Percentiles rank a stretch among this genome's conserved stretches.
phyloP scores from a whole-genome alignment of 345 rosid species.

The Pistacia integerrima region DNA sequence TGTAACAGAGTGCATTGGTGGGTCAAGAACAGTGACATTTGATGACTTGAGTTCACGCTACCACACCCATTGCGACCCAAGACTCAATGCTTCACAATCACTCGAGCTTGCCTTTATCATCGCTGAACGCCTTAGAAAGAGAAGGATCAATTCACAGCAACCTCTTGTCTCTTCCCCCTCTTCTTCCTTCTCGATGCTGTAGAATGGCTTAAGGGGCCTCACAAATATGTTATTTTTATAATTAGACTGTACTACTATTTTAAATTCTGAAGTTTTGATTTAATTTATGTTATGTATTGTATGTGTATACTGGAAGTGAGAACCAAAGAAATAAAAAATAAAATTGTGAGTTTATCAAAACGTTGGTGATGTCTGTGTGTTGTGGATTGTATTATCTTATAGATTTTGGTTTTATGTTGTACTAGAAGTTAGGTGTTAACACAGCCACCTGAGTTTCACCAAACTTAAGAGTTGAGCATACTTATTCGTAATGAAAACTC shows the following conservation, averaged over 20 bases:
- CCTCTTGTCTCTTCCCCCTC: constrained; percentile 24
- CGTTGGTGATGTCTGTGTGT: background rate
- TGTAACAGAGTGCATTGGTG: constrained; percentile 76
- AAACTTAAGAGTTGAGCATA: too few relatives aligned
- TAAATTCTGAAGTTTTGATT: constrained; percentile 12
- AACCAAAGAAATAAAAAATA: constrained; percentile 10
- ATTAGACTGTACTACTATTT: constrained; percentile 12
- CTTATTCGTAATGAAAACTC: too few relatives aligned
- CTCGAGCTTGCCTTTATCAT: constrained; percentile 71
- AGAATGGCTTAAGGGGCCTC: constrained; percentile 15
- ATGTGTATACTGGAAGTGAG: constrained; percentile 25
- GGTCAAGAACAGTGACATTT: constrained; percentile 65
- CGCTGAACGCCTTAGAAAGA: constrained; percentile 71
- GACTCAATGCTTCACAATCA: constrained; percentile 74
- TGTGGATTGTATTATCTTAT: too few relatives aligned
- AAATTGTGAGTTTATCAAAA: background rate
- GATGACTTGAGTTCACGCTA: constrained; percentile 72
- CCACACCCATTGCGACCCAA: constrained; percentile 69
- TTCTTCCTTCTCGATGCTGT: constrained; percentile 20
- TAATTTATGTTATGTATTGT: constrained; percentile 27
- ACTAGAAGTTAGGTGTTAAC: too few relatives aligned
- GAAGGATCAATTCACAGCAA: constrained; percentile 53
- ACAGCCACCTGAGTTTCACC: too few relatives aligned
- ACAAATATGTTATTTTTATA: constrained; percentile 6
- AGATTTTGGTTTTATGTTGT: too few relatives aligned